Conservation (phyloP, 2,329 filamentous ascomycete genomes). For the Dothistroma septosporum region DNA sequence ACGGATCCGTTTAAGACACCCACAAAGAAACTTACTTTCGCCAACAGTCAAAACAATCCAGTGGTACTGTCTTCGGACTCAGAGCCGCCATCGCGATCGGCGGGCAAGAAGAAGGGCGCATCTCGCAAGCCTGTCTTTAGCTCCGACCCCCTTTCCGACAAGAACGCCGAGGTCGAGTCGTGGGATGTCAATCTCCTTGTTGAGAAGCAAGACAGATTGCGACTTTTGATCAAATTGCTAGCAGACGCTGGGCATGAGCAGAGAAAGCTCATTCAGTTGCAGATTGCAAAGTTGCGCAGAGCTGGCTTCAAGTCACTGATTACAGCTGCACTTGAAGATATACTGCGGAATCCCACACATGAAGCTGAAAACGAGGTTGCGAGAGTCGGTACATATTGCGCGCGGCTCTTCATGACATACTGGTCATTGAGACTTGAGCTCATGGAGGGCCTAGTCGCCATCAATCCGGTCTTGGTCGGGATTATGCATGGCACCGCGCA, state of each 20-base stretch:
- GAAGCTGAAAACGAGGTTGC: not conserved
- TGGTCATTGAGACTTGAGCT: slow-evolving; percentile 4
- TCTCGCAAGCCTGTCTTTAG: not conserved
- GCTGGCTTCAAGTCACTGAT: not conserved
- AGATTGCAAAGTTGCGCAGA: slow-evolving; percentile 4
- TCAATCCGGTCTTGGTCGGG: slow-evolving; percentile 4
- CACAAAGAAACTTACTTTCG: not conserved
- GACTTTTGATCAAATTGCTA: slow-evolving; percentile 44
- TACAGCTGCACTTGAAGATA: not conserved
- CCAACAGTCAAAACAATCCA: not conserved
- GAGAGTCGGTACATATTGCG: slow-evolving; percentile 8
- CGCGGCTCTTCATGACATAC: slow-evolving; percentile 16
- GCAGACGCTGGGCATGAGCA: slow-evolving; percentile 22
- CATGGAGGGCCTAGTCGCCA: not conserved
- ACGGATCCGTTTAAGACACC: not conserved
- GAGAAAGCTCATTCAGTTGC: slow-evolving; percentile 13
- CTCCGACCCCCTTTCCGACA: slow-evolving; percentile 11
- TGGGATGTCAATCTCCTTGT: slow-evolving; percentile 18
- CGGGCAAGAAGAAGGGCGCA: not conserved
- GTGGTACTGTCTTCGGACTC: not conserved
- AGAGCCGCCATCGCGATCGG: not conserved
- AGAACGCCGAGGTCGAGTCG: slow-evolving; percentile 10
- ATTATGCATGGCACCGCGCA: not conserved
- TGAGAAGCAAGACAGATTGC: slow-evolving; percentile 35
- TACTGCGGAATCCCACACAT: not conserved